Percentiles rank a stretch among this genome's conserved stretches.
These are phyloP conservation scores for Pythium sp. DNA, from an alignment of 352 stramenopile genomes.

Conservation along the genomic window DNA sequence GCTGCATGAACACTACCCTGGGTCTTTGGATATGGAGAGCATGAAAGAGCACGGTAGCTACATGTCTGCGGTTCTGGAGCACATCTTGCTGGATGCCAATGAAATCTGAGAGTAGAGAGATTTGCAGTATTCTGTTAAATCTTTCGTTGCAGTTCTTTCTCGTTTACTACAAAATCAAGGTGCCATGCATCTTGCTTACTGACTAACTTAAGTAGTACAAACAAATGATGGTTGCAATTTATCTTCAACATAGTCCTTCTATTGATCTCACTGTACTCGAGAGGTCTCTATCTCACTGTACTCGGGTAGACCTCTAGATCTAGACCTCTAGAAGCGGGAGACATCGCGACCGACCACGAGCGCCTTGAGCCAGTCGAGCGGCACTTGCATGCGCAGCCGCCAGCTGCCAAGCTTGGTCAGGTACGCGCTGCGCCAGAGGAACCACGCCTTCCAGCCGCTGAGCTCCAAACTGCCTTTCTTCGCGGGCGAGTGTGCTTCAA, in stretches of 20 bases:
- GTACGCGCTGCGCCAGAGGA: slow-evolving; percentile 95
- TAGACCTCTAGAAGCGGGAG: slow-evolving; percentile 76
- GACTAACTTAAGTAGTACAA: not conserved
- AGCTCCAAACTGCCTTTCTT: slow-evolving; percentile 44
- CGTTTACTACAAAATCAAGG: no score
- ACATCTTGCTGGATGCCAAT: not conserved
- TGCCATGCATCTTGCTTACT: not conserved
- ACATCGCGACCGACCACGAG: slow-evolving; percentile 96
- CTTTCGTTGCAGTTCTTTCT: no score
- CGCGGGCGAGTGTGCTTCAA: slow-evolving; percentile 47
- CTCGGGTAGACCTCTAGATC: not conserved
- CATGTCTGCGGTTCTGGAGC: no score
- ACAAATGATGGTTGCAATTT: not conserved
- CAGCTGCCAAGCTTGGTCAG: slow-evolving; percentile 93
- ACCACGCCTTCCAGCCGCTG: slow-evolving; percentile 87
- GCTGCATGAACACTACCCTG: no score
- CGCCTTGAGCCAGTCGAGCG: slow-evolving; percentile 97
- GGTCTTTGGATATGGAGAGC: no score
- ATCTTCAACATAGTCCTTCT: not conserved
- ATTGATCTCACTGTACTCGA: not conserved
- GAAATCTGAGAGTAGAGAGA: not conserved
- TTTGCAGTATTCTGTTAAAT: no score
- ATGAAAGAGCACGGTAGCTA: no score
- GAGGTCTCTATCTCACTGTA: not conserved
- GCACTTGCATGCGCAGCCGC: slow-evolving; percentile 93